Conservation (phyloP, 495 filamentous ascomycete species). For the Tricharina praecox region DNA sequence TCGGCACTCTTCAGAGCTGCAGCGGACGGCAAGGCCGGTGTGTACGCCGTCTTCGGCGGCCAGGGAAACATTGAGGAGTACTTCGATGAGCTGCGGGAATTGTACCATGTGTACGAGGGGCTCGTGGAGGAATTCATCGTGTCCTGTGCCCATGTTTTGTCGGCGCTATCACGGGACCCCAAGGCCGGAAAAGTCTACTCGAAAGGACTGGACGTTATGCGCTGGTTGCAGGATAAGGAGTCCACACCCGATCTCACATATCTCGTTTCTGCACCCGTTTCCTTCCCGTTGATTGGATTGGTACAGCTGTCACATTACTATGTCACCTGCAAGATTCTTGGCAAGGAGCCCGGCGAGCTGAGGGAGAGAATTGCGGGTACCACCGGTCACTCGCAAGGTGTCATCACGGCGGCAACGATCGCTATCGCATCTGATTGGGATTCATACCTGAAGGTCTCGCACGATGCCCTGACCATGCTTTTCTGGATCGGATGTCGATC, state of each 20-base stretch:
- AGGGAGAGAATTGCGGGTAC: conserved; percentile 66
- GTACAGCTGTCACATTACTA: conserved; percentile 88
- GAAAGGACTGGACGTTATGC: conserved; percentile 84
- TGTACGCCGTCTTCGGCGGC: conserved; percentile 93
- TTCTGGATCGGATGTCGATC: conserved; percentile 99
- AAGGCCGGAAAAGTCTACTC: conserved; percentile 85
- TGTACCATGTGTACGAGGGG: conserved; percentile 77
- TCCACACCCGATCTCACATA: conserved; percentile 88
- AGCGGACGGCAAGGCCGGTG: conserved; percentile 52
- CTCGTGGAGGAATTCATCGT: conserved; percentile 73
- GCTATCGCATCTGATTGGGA: conserved; percentile 80
- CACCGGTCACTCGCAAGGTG: conserved; percentile 92
- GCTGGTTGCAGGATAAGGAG: conserved; percentile 76
- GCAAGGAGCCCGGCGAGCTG: conserved; percentile 69
- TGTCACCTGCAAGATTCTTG: conserved; percentile 78
- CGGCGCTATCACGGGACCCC: conserved; percentile 65
- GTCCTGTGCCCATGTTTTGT: conserved; percentile 64
- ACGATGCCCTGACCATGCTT: conserved; percentile 70
- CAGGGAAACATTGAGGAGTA: conserved; percentile 99
- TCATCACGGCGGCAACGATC: conserved; percentile 85
- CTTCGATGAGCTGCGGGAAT: conserved; percentile 85
- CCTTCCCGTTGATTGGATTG: conserved; percentile 86
- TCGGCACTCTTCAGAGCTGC: conserved; percentile 85
- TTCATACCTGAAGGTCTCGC: conserved; percentile 60
- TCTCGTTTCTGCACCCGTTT: conserved; percentile 90